Base-by-base conservation (phyloP, 1,284 basidiomycete genomes). In the Apiotrichum laibachii region DNA sequence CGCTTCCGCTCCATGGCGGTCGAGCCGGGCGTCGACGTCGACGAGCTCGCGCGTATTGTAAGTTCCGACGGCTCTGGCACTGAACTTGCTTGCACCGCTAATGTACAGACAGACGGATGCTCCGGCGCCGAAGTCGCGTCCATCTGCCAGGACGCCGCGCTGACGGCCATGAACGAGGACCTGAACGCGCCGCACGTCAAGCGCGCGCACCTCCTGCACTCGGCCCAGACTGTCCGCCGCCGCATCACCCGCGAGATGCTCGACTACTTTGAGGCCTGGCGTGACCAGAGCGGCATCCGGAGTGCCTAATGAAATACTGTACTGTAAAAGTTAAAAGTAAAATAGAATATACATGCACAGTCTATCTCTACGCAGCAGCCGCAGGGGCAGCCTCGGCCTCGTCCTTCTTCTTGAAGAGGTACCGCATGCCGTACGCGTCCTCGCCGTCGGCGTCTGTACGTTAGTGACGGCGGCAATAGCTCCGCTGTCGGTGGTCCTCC, bases 121-220 rank as follows among this genome's bases (percentile, higher is more conserved):
- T 98, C 95, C 13, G 96, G 96, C 12, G 96, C 96, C 8, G 96
- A 99, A 73, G 87, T 99, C 33, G 84, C 86, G 8, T 86, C 89
- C 1, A 83, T 99, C 51, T 98, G 94, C 73, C 96, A 99, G 79
- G 95, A 99, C 77, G 96, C 96, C 2, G 96, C 95, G 0, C 77
- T 99, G 64, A 75, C 88, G 43, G 90, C 93, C 0, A 95, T 96
- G 90, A 87, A 90, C 68, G 82, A 85, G 62, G 84, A 96, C 72
- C 85, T 97, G 26, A 76, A 90, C 60, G 87, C 90, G 6, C 82
- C 85, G 40, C 84, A 81, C 68, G 93, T 95, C 12, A 84, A 88
- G 5, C 84, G 85, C 53, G 73, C 80, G 5, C 88, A 93, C 48
- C 90, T 98, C 64, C 72, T 89, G 3, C 73, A 81, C n/a, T 91